These are phyloP conservation scores for Vicia faba DNA, from an alignment of 306 rosid species.

Conservation along the genomic window DNA sequence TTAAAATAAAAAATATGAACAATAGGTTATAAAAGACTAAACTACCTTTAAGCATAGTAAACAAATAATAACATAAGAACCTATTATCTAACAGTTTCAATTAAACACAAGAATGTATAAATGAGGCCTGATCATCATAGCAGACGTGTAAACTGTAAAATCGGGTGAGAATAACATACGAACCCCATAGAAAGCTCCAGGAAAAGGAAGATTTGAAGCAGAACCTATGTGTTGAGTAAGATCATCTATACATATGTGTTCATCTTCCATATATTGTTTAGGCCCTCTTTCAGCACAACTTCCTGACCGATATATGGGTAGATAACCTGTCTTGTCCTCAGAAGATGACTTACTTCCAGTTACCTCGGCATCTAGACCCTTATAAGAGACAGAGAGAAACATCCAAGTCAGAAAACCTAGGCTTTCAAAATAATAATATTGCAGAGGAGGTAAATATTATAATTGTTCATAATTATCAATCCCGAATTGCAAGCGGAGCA, in stretches of 20 bases:
- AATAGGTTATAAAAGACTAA: too few relatives aligned
- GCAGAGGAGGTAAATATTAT: neutral
- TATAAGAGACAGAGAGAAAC: slow-evolving; percentile 8
- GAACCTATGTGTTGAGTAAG: slow-evolving; percentile 61
- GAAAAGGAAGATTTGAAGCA: slow-evolving; percentile 49
- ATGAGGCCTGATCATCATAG: slow-evolving; percentile 28
- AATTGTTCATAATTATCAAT: too few relatives aligned
- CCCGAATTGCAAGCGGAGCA: too few relatives aligned
- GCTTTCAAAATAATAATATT: slow-evolving; percentile 5
- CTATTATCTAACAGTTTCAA: neutral
- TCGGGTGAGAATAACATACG: slow-evolving; percentile 36
- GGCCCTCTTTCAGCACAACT: slow-evolving; percentile 89
- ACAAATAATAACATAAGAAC: too few relatives aligned
- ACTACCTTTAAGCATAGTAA: too few relatives aligned
- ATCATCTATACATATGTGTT: slow-evolving; percentile 72
- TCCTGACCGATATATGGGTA: slow-evolving; percentile 76
- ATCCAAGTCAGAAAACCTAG: slow-evolving; percentile 31
- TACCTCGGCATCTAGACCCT: slow-evolving; percentile 57
- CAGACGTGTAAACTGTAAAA: slow-evolving; percentile 12
- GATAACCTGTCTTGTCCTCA: slow-evolving; percentile 54
- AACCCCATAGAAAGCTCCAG: slow-evolving; percentile 84
- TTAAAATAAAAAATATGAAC: too few relatives aligned
- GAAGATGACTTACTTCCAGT: slow-evolving; percentile 54
- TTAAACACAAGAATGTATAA: neutral
- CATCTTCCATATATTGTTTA: slow-evolving; percentile 85